Base-by-base conservation (phyloP, 768 basidiomycete genomes). In the Lactifluus piperatus region DNA sequence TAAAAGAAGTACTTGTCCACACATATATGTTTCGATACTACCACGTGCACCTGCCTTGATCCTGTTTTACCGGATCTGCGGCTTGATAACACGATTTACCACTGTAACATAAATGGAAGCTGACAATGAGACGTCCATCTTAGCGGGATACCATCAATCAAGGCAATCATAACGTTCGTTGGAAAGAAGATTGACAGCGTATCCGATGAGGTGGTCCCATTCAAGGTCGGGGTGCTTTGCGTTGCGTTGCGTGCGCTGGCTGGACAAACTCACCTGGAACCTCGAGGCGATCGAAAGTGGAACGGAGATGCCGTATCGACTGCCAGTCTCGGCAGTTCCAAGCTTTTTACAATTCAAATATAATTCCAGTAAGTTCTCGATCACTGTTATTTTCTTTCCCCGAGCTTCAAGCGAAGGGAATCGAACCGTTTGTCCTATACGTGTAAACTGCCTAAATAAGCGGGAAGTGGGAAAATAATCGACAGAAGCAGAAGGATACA, bases 391-490 rank as follows among this genome's bases (percentile, higher is more conserved):
- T 34, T 22, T 22, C 32, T 18, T 26, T 51, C 34, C 13, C 51
- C 51, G 24, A 37, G 37, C 24, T 39, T 26, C 24, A 50, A 34
- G 24, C 36, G 36, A 34, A 16, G 24, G 11, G 34, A 36, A 36
- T 36, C 34, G 34, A 36, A 36, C 13, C 34, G 11, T 9, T 36
- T 10, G 11, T 37, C 3, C 16, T 1, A 2, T 39, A 14, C 16
- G 37, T 39, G 37, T 39, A 5, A 14, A 41, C n/a, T 43, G 7
- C 39, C n/a, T 41, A 44, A 43, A 36, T n/a, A 3, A 16, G 52
- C 29, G 9, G 16, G 45, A 55, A 22, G 54, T 41, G 54, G 37
- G 54, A 56, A 56, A 55, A 36, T 36, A 32, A 47, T 47, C 45
- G 45, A 55, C 44, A 47, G 45, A 55, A 47, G 44, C 52, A 47